phyloP scores from a whole-genome alignment of 768 basidiomycete genomes.

The Cystobasidium tubakii region DNA sequence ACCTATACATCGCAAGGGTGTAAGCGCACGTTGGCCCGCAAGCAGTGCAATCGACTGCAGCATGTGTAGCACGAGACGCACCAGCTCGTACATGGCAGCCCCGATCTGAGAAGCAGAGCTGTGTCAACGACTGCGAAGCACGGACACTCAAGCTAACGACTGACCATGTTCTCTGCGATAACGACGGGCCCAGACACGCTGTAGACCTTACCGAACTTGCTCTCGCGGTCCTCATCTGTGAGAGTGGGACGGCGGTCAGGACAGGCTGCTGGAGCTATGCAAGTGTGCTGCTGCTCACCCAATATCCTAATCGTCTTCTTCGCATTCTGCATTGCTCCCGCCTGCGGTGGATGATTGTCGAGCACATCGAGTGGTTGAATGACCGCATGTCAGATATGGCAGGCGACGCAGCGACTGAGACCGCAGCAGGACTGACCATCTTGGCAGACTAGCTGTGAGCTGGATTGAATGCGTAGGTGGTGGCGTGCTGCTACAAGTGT shows the following conservation, averaged over 20 bases:
- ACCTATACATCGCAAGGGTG: conserved; percentile 47
- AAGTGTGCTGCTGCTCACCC: conserved; percentile 26
- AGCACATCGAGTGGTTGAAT: conserved; percentile 4
- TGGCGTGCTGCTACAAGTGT: background rate
- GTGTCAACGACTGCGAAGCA: background rate
- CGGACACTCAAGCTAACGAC: background rate
- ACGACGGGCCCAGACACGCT: conserved; percentile 82
- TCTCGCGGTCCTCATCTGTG: conserved; percentile 45
- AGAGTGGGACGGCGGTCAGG: background rate
- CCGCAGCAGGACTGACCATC: conserved; percentile 6
- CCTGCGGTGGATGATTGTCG: conserved; percentile 31
- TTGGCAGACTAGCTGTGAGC: background rate
- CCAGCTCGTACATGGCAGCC: conserved; percentile 95
- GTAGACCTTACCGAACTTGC: conserved; percentile 73
- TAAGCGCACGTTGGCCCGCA: background rate
- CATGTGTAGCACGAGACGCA: conserved; percentile 40
- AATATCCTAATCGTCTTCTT: conserved; percentile 44
- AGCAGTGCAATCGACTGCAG: background rate
- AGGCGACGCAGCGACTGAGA: background rate
- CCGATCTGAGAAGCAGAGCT: conserved; percentile 57
- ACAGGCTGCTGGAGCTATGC: background rate
- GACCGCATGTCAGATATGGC: background rate
- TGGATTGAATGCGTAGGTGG: background rate
- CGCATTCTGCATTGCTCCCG: conserved; percentile 46
- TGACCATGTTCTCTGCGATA: conserved; percentile 27